phyloP scores from a whole-genome alignment of 2,329 filamentous ascomycete species.

The Verticillium nonalfalfae region DNA sequence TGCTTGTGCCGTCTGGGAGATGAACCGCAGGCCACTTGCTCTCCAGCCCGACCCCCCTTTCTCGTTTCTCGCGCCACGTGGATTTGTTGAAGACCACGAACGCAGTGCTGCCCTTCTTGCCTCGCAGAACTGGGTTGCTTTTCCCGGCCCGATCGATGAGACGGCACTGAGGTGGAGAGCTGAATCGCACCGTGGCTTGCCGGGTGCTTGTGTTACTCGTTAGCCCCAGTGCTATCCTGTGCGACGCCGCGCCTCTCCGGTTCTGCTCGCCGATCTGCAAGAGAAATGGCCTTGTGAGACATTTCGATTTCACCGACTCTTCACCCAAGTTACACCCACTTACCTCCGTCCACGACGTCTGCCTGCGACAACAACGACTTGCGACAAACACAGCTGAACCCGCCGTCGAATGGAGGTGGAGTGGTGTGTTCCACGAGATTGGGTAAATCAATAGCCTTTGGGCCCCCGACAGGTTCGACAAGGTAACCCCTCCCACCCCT shows the following conservation, averaged over 20 bases:
- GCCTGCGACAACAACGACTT: background rate
- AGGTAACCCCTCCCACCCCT: slow-evolving; percentile 8
- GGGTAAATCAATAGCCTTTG: slow-evolving; percentile 10
- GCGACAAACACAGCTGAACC: background rate
- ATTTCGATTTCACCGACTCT: slow-evolving; percentile 3
- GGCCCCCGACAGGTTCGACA: slow-evolving; percentile 6
- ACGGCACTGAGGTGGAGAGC: background rate
- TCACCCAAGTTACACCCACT: slow-evolving; percentile 3
- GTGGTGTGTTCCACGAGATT: slow-evolving; percentile 3
- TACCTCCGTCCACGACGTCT: background rate
- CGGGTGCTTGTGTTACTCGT: slow-evolving; percentile 1
- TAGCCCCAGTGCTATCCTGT: slow-evolving; percentile 1
- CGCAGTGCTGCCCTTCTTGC: background rate
- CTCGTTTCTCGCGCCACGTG: slow-evolving; percentile 7
- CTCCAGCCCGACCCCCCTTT: background rate
- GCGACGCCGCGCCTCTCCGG: background rate
- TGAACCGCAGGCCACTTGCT: background rate
- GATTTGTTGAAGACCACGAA: background rate
- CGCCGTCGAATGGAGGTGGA: slow-evolving; percentile 6
- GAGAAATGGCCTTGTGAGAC: slow-evolving; percentile 2
- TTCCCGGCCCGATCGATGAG: background rate
- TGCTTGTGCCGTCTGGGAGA: slow-evolving; percentile 3
- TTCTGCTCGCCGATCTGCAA: background rate
- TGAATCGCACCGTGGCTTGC: background rate
- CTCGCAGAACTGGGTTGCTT: background rate